Evolutionary conservation across 345 rosid species (phyloP).

Genomic region (Acer yangbiense): DNA sequence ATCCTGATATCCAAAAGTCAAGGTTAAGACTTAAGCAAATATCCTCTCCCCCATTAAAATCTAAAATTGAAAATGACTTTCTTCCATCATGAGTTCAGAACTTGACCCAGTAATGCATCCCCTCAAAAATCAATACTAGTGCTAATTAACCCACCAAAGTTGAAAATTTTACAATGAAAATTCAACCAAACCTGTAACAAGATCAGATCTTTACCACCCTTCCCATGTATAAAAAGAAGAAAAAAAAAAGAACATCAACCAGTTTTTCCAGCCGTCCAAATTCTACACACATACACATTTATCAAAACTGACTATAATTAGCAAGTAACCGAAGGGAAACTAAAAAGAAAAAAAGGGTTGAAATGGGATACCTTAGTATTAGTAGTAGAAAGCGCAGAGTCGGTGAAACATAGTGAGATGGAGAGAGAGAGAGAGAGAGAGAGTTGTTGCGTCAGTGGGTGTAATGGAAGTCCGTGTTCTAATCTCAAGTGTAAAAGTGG

Average conservation of each 20-base stretch:
- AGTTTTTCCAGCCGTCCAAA: no score
- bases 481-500: background rate
- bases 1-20: background rate
- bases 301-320: background rate
- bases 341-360: background rate
- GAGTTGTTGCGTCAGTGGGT: no score
- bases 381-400: background rate
- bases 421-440: no score
- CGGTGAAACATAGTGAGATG: background rate
- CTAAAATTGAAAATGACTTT: slow-evolving; percentile 8
- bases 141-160: background rate
- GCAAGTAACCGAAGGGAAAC: background rate
- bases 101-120: background rate
- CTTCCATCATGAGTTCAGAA: background rate
- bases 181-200: background rate
- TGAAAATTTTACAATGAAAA: background rate
- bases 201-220: slow-evolving; percentile 10
- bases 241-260: background rate
- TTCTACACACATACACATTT: background rate
- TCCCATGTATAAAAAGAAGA: background rate
- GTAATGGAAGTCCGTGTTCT: background rate
- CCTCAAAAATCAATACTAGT: background rate
- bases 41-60: slow-evolving; percentile 1
- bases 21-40: background rate
- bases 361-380: background rate